Conservation (phyloP, 768 basidiomycete species). For the Hygrocybe coccinea region DNA sequence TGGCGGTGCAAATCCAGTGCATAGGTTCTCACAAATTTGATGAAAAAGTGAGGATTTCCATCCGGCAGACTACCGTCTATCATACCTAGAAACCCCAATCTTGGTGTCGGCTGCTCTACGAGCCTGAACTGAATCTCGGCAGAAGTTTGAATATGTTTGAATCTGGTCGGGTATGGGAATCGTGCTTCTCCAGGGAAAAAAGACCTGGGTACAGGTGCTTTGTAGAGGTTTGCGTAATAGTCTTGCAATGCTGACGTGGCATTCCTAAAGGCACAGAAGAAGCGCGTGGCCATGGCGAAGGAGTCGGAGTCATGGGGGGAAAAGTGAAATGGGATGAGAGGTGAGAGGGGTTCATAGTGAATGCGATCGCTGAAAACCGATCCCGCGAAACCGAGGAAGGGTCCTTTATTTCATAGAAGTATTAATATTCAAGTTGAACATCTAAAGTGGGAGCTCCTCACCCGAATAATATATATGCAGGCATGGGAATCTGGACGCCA, state of each 20-base stretch:
- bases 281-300: too few relatives aligned
- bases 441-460: neutral
- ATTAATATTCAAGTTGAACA: neutral
- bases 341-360: constrained; percentile 8
- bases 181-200: too few relatives aligned
- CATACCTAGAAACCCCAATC: too few relatives aligned
- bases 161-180: too few relatives aligned
- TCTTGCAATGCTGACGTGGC: neutral
- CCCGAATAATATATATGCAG: constrained; percentile 7
- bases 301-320: constrained; percentile 2
- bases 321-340: constrained; percentile 6
- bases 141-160: too few relatives aligned
- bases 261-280: neutral
- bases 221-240: neutral
- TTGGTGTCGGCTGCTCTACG: neutral
- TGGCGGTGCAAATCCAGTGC: too few relatives aligned
- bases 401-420: too few relatives aligned
- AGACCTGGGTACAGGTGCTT: too few relatives aligned
- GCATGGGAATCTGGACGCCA: neutral
- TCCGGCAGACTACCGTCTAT: neutral
- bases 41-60: neutral
- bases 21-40: constrained; percentile 9
- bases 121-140: too few relatives aligned
- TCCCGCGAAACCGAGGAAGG: constrained; percentile 12
- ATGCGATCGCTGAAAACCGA: constrained; percentile 9